phyloP scores from a whole-genome alignment of 1,284 basidiomycete genomes.

The Malassezia pachydermatis region DNA sequence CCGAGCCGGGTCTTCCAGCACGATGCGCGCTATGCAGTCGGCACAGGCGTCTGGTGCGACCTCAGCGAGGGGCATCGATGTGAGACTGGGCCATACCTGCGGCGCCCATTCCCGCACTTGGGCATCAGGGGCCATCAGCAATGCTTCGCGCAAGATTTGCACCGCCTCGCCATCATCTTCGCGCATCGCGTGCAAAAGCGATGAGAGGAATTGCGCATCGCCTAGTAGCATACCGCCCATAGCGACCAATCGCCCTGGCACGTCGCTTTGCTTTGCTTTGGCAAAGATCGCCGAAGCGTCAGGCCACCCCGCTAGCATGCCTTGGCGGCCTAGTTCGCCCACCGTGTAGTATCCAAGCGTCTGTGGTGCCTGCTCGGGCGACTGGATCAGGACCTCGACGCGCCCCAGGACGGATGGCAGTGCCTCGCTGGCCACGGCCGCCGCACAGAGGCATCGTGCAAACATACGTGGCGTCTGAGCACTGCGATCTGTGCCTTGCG shows the following conservation, averaged over 20 bases:
- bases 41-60: conserved; percentile 26
- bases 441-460: conserved; percentile 35
- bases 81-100: conserved; percentile 67
- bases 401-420: conserved; percentile 19
- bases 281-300: conserved; percentile 14
- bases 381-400: conserved; percentile 3
- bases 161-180: conserved; percentile 53
- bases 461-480: conserved; percentile 44
- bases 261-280: conserved; percentile 28
- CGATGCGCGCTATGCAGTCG: conserved; percentile 89
- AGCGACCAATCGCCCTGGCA: conserved; percentile 28
- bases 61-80: conserved; percentile 55
- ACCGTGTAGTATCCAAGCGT: conserved; percentile 29
- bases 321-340: conserved; percentile 33
- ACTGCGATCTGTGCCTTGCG: background rate
- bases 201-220: conserved; percentile 55
- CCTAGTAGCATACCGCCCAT: conserved; percentile 87
- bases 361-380: conserved; percentile 16
- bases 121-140: conserved; percentile 72
- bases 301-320: conserved; percentile 30
- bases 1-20: conserved; percentile 74
- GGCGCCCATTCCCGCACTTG: conserved; percentile 77
- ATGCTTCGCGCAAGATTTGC: conserved; percentile 67
- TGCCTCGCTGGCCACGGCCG: conserved; percentile 20
- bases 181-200: background rate